Base-by-base conservation (phyloP, 1,139 yeast genomes). In the Geotrichum citri-aurantii region DNA sequence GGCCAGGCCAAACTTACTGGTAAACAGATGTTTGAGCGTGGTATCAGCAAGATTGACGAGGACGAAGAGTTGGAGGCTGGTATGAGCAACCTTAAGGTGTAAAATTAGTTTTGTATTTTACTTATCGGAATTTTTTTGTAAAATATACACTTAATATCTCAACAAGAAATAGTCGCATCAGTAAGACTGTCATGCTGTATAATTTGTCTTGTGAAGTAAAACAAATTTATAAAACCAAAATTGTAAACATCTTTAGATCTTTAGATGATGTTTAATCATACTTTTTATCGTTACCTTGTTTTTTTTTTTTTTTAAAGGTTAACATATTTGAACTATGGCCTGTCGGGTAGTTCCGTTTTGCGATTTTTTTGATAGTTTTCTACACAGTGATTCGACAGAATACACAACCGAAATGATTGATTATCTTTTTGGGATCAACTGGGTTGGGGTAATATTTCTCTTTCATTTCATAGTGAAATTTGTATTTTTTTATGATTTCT, bases 1-100 rank as follows among this genome's bases (percentile, higher is more conserved):
- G 95, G 93, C 12, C 62, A 59, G 42, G 51, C 59, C 10, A 87
- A 86, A 71, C 74, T 90, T 68, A 85, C 96, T 0, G 99, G 99
- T 21, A 80, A 83, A 66, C 93, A 91, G 72, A 87, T 93, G 62
- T 93, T 92, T 69, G 98, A 91, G 69, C 81, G 81, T 69, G 98
- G 98, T 54, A 80, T 91, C 67, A 95, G 88, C 50, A 84, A 83
- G 61, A 83, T 80, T 33, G 84, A 75, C 8, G 88, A 82, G 52
- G 81, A 74, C 50, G 76, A 70, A 21, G 73, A 66, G n/a, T 64
- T 62, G 24, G 67, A 65, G 33, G 58, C 58, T 27, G 60, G 62
- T 10, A 61, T 52, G 8, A 42, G 42, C 8, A 48, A 24, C 21
- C 23, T 60, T 42, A 54, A 55, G 37, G 57, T 50, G 29, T 54